A percentile compares a stretch with the other conserved stretches of the same genome.
These are phyloP conservation scores for Candida ipomoeae DNA, from an alignment of 805 yeast genomes.

Conservation along the genomic window DNA sequence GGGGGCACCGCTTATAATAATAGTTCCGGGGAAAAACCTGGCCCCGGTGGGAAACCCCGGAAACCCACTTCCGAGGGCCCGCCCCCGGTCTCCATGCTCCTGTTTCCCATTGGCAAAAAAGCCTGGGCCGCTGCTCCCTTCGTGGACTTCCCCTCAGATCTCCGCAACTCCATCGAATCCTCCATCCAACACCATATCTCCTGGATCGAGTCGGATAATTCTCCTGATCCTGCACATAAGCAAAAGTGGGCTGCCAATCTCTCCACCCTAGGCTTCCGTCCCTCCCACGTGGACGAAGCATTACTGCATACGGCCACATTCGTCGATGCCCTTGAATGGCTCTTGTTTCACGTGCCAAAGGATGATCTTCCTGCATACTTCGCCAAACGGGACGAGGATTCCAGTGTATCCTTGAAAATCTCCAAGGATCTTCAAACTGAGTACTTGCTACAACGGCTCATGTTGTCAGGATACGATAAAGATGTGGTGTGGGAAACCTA, in stretches of 20 bases:
- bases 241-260: constrained; percentile 14
- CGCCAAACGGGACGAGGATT: constrained; percentile 52
- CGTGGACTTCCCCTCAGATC: constrained; percentile 61
- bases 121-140: constrained; percentile 70
- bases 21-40: background rate
- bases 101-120: constrained; percentile 41
- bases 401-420: constrained; percentile 55
- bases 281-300: constrained; percentile 68
- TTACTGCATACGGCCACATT: constrained; percentile 50
- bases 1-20: background rate
- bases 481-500: constrained; percentile 56
- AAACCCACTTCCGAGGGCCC: background rate
- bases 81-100: background rate
- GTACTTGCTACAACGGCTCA: constrained; percentile 52
- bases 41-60: too few relatives aligned
- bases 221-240: background rate
- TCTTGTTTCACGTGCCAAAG: constrained; percentile 86
- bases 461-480: constrained; percentile 65
- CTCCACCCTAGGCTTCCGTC: constrained; percentile 53
- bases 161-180: constrained; percentile 59
- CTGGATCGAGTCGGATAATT: constrained; percentile 41
- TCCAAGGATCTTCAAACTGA: constrained; percentile 53
- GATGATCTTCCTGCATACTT: constrained; percentile 80
- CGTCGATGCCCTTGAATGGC: constrained; percentile 64
- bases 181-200: constrained; percentile 53